Evolutionary conservation across 176 grass and related monocot genomes (phyloP).

Genomic region (Saccharum officinarum): DNA sequence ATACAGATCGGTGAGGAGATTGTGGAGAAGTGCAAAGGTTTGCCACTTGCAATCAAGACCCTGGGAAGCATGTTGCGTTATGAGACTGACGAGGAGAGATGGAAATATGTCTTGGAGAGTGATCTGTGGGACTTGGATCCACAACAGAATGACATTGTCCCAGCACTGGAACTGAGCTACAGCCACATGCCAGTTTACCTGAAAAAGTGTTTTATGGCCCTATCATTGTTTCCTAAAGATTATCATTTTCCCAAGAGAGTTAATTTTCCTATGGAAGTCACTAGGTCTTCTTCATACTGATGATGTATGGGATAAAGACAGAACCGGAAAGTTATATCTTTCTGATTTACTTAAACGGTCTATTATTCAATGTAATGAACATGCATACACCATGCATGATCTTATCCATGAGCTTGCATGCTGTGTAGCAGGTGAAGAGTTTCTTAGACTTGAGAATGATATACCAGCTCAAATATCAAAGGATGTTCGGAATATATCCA

Average conservation of each 20-base stretch:
- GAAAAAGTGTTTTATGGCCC: conserved; percentile 36
- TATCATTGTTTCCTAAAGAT: conserved; percentile 44
- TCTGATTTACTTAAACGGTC: conserved; percentile 37
- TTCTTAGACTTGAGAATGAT: conserved; percentile 16
- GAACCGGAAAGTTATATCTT: conserved; percentile 23
- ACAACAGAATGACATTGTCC: conserved; percentile 9
- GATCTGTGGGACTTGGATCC: conserved; percentile 42
- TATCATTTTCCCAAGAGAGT: conserved; percentile 24
- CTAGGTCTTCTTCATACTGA: conserved; percentile 27
- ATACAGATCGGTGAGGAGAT: conserved; percentile 28
- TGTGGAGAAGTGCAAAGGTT: conserved; percentile 38
- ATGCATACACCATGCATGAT: not conserved
- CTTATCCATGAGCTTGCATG: conserved; percentile 24
- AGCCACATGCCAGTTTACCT: conserved; percentile 28
- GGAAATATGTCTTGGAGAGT: conserved; percentile 42
- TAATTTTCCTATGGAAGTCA: conserved; percentile 35
- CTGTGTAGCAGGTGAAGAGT: conserved; percentile 5
- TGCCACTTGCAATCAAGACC: conserved; percentile 40
- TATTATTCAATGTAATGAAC: not conserved
- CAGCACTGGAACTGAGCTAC: conserved; percentile 47
- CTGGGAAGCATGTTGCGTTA: conserved; percentile 40
- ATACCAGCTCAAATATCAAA: not conserved
- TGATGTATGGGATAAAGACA: not conserved
- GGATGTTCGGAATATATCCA: conserved; percentile 12
- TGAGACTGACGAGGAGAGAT: conserved; percentile 32